Conservation (phyloP, 2,329 filamentous ascomycete genomes). For the Hypoxylon sp. region DNA sequence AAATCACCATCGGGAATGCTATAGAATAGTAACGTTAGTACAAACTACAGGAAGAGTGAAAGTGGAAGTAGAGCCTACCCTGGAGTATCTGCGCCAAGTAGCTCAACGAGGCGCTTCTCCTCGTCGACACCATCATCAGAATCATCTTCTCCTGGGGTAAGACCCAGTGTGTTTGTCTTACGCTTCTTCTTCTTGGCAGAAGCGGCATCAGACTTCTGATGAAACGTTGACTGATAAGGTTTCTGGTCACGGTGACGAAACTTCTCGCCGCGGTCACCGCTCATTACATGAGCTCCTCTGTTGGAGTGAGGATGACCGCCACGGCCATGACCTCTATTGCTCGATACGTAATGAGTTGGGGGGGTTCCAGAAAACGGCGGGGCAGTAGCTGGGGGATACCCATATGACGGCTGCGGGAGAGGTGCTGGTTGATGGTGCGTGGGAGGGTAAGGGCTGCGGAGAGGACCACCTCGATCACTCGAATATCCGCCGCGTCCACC, state of each 20-base stretch:
- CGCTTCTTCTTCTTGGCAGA: slow-evolving; percentile 78
- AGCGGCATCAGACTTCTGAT: slow-evolving; percentile 68
- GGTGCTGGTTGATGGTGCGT: slow-evolving; percentile 58
- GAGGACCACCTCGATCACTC: slow-evolving; percentile 60
- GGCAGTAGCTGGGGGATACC: slow-evolving; percentile 60
- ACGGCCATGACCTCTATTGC: slow-evolving; percentile 61
- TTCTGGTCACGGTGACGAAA: slow-evolving; percentile 56
- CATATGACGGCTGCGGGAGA: slow-evolving; percentile 53
- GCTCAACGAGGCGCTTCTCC: slow-evolving; percentile 70
- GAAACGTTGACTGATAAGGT: slow-evolving; percentile 54
- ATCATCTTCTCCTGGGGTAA: slow-evolving; percentile 76
- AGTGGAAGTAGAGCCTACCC: slow-evolving; percentile 62
- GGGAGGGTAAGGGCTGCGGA: slow-evolving; percentile 53
- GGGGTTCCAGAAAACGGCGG: slow-evolving; percentile 55
- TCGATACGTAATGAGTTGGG: slow-evolving; percentile 55
- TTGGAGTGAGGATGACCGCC: slow-evolving; percentile 51
- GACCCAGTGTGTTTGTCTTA: slow-evolving; percentile 78
- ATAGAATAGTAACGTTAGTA: slow-evolving; percentile 27
- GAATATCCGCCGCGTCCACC: slow-evolving; percentile 62
- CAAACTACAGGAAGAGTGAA: slow-evolving; percentile 1
- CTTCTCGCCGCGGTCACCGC: slow-evolving; percentile 60
- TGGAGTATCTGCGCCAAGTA: slow-evolving; percentile 69
- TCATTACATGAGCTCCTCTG: slow-evolving; percentile 59
- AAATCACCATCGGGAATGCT: slow-evolving; percentile 75
- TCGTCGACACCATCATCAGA: slow-evolving; percentile 80